These are phyloP conservation scores for Artemisia argyi DNA, from an alignment of 129 eudicot species.

Conservation along the genomic window DNA sequence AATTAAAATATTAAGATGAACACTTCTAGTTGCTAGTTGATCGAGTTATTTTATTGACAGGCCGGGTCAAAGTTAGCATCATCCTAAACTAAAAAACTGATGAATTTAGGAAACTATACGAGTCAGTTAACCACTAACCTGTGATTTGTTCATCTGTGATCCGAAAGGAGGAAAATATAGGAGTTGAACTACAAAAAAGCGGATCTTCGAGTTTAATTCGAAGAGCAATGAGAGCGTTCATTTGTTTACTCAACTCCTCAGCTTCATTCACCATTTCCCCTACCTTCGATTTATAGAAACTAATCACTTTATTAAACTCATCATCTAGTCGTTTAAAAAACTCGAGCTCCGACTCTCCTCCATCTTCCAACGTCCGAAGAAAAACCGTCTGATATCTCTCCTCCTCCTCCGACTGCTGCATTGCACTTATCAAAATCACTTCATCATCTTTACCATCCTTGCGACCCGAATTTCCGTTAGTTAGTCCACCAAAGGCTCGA, in stretches of 20 bases:
- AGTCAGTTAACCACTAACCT: not conserved
- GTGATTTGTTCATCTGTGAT: constrained; percentile 18
- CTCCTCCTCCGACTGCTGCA: constrained; percentile 10
- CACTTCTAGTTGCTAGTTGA: too few relatives aligned
- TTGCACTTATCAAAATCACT: constrained; percentile 27
- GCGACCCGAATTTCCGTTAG: constrained; percentile 10
- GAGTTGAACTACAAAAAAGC: constrained; percentile 27
- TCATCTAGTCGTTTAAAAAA: constrained; percentile 50
- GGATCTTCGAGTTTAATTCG: constrained; percentile 50
- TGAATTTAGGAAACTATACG: too few relatives aligned
- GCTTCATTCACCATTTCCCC: constrained; percentile 53
- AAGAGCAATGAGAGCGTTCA: constrained; percentile 63
- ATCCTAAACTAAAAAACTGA: too few relatives aligned
- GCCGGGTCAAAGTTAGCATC: too few relatives aligned
- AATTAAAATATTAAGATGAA: too few relatives aligned
- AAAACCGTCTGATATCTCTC: constrained; percentile 25
- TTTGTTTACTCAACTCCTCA: constrained; percentile 53
- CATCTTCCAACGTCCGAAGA: constrained; percentile 2
- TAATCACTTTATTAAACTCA: constrained; percentile 60
- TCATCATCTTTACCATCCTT: constrained; percentile 28
- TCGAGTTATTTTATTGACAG: too few relatives aligned
- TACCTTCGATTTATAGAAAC: constrained; percentile 49
- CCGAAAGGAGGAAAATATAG: constrained; percentile 33
- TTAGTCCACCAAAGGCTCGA: constrained; percentile 21
- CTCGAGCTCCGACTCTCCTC: constrained; percentile 39